Conservation (phyloP, 1,284 basidiomycete genomes). For the Leccinum huronense region DNA sequence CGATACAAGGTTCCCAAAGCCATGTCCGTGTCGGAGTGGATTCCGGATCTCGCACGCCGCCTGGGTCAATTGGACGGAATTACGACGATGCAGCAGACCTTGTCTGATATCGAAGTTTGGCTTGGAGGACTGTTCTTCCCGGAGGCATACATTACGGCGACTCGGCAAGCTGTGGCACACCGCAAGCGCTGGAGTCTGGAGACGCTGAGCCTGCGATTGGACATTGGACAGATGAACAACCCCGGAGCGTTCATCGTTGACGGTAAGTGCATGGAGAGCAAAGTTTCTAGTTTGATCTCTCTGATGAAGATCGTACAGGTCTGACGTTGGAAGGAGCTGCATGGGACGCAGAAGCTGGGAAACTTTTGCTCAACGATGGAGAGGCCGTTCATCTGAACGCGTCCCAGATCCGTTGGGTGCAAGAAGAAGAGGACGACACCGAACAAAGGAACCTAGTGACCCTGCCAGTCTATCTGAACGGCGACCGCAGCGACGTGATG, state of each 20-base stretch:
- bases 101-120: conserved; percentile 80
- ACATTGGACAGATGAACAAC: conserved; percentile 75
- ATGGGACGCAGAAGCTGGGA: conserved; percentile 57
- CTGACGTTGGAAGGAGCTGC: conserved; percentile 83
- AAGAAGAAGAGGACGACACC: conserved; percentile 49
- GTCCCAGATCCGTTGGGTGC: conserved; percentile 86
- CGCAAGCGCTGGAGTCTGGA: conserved; percentile 89
- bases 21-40: conserved; percentile 82
- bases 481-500: conserved; percentile 84
- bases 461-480: conserved; percentile 90
- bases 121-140: conserved; percentile 94
- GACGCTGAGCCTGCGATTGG: conserved; percentile 77
- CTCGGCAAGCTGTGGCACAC: conserved; percentile 89
- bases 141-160: conserved; percentile 92
- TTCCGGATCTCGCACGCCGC: conserved; percentile 77
- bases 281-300: conserved; percentile 2
- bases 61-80: conserved; percentile 81
- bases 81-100: conserved; percentile 57
- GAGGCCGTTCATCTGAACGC: conserved; percentile 72
- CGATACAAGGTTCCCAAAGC: conserved; percentile 83
- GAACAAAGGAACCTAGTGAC: conserved; percentile 54
- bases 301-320: conserved; percentile 47
- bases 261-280: conserved; percentile 51
- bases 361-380: conserved; percentile 78
- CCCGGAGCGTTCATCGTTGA: conserved; percentile 80